Conservation (phyloP, 2,329 filamentous ascomycete genomes). For the Bipolaris victoriae region DNA sequence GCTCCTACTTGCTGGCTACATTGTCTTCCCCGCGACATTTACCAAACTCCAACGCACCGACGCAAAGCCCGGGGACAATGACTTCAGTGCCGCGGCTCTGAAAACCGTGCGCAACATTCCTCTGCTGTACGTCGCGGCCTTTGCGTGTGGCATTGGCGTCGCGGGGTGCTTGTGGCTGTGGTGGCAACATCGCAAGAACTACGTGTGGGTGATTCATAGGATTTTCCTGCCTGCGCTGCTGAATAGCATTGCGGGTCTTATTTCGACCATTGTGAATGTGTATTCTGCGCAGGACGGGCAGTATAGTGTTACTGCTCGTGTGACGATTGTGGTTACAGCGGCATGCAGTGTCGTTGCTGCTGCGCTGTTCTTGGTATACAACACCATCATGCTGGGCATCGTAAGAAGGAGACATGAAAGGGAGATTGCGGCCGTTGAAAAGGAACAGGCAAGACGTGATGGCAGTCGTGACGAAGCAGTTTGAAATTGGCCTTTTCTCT, state of each 20-base stretch:
- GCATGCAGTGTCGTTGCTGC: constrained; percentile 3
- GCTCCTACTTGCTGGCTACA: constrained; percentile 60
- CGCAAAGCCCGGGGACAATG: constrained; percentile 16
- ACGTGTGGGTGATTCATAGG: constrained; percentile 61
- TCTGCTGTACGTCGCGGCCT: constrained; percentile 54
- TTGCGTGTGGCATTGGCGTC: constrained; percentile 52
- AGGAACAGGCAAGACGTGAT: constrained; percentile 9
- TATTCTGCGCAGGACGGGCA: constrained; percentile 56
- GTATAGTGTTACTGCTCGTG: constrained; percentile 49
- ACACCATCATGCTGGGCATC: constrained; percentile 43
- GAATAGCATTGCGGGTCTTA: constrained; percentile 58
- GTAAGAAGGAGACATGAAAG: constrained; percentile 43
- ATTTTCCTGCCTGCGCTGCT: constrained; percentile 55
- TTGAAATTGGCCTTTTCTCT: neutral
- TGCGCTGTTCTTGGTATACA: constrained; percentile 36
- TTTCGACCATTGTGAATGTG: constrained; percentile 58
- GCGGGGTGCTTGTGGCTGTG: constrained; percentile 55
- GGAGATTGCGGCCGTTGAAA: constrained; percentile 34
- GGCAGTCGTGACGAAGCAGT: constrained; percentile 2
- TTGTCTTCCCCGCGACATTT: constrained; percentile 61
- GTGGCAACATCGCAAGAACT: constrained; percentile 55
- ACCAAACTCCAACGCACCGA: constrained; percentile 51
- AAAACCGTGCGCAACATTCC: constrained; percentile 47
- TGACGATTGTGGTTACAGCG: constrained; percentile 48
- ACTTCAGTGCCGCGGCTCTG: constrained; percentile 36